Evolutionary conservation across 1,284 basidiomycete genomes (phyloP).

Genomic region (Rhodotorula sp.): DNA sequence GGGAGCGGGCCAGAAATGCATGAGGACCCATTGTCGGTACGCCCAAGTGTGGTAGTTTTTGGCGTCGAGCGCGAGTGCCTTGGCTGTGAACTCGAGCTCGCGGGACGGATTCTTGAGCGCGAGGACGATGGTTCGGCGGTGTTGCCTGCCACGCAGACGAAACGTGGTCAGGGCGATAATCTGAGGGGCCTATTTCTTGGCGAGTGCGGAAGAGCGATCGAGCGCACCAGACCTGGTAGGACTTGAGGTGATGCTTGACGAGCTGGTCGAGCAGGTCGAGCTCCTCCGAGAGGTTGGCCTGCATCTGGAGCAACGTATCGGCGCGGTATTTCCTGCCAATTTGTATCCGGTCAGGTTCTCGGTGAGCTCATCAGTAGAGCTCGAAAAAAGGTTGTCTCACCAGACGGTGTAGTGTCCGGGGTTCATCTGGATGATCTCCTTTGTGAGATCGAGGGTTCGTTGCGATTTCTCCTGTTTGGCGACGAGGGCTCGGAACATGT

Average conservation of each 20-base stretch:
- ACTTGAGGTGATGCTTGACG: constrained; percentile 78
- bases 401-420: constrained; percentile 94
- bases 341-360: not conserved
- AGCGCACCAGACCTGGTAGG: constrained; percentile 84
- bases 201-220: too few relatives aligned
- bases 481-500: constrained; percentile 83
- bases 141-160: constrained; percentile 60
- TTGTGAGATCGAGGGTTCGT: constrained; percentile 79
- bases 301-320: constrained; percentile 69
- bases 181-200: accelerated
- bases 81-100: constrained; percentile 77
- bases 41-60: constrained; percentile 99
- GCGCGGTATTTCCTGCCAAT: constrained; percentile 84
- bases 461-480: constrained; percentile 70
- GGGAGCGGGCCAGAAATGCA: constrained; percentile 60
- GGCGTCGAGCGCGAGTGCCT: constrained; percentile 66
- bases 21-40: constrained; percentile 85
- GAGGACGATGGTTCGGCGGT: constrained; percentile 72
- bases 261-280: constrained; percentile 79
- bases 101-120: constrained; percentile 56
- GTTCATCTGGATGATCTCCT: constrained; percentile 79
- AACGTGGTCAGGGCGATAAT: too few relatives aligned
- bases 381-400: constrained; percentile 52
- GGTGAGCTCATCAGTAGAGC: accelerated
- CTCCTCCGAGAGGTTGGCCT: constrained; percentile 68